These are phyloP conservation scores for Populus hybrid DNA, from an alignment of 441 rosid species.

Conservation along the genomic window DNA sequence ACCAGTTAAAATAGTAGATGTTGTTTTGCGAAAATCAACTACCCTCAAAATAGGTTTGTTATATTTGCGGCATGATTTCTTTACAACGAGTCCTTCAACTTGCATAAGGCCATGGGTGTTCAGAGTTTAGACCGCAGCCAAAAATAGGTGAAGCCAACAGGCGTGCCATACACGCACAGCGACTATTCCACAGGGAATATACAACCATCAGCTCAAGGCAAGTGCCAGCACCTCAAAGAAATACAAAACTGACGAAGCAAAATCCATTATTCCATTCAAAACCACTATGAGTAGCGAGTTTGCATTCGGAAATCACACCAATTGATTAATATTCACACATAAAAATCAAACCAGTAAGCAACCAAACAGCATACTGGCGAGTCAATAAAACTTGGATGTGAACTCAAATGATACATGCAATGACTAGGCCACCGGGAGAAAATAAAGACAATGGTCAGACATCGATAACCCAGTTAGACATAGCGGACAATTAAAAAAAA, in stretches of 20 bases:
- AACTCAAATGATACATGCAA: constrained; percentile 12
- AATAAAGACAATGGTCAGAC: constrained; percentile 18
- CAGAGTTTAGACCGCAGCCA: neutral
- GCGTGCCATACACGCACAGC: neutral
- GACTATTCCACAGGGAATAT: neutral
- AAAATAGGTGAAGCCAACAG: neutral
- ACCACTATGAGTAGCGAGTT: constrained; percentile 19
- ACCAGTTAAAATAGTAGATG: neutral
- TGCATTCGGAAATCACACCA: constrained; percentile 21
- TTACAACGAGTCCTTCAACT: neutral
- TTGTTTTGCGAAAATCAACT: neutral
- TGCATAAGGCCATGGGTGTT: neutral
- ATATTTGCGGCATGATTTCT: neutral
- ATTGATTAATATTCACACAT: constrained; percentile 25
- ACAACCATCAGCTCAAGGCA: neutral
- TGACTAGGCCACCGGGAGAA: constrained; percentile 9
- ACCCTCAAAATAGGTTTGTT: neutral
- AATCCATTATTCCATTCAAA: constrained; percentile 20
- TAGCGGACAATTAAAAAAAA: constrained; percentile 1
- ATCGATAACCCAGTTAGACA: constrained; percentile 19
- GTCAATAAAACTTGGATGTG: constrained; percentile 9
- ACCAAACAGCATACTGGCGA: constrained; percentile 11
- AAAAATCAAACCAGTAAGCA: constrained; percentile 24
- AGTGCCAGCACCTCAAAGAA: neutral
- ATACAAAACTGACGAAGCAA: neutral